These are phyloP conservation scores for Fennellomyces sp. DNA, from an alignment of 371 early-diverging fungal genomes.

Conservation along the genomic window DNA sequence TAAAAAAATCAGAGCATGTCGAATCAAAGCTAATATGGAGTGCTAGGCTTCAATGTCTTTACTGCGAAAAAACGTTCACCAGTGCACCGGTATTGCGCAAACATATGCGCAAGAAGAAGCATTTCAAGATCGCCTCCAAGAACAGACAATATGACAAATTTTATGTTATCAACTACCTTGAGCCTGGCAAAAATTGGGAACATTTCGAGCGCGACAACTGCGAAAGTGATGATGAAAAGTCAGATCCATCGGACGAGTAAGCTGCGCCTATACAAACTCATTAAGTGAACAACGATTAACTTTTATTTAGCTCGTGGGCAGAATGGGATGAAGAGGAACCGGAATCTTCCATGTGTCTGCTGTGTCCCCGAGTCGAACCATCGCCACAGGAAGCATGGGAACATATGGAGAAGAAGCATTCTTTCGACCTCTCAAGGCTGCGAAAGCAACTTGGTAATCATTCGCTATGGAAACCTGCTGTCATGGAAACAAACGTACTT, in stretches of 20 bases:
- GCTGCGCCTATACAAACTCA: too few species aligned
- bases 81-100: constrained; percentile 86
- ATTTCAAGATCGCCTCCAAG: constrained; percentile 91
- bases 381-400: constrained; percentile 67
- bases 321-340: constrained; percentile 83
- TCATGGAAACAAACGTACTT: background rate
- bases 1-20: background rate
- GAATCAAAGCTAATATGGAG: background rate
- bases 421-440: constrained; percentile 74
- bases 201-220: constrained; percentile 78
- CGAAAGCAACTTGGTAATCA: constrained; percentile 48
- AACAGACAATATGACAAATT: constrained; percentile 93
- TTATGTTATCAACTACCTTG: constrained; percentile 94
- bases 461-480: background rate
- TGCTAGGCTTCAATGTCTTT: constrained; percentile 81
- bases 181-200: constrained; percentile 94
- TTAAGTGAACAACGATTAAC: too few species aligned
- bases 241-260: constrained; percentile 49
- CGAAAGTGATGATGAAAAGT: constrained; percentile 78
- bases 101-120: constrained; percentile 99
- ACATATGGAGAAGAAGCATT: constrained; percentile 76
- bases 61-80: constrained; percentile 94
- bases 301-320: constrained; percentile 68
- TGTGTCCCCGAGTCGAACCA: constrained; percentile 68
- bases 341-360: constrained; percentile 75